Evolutionary conservation across 139 green algal species (phyloP), one percentile per base, ranked within the genome.

Genomic region (Haematococcus sp.): DNA sequence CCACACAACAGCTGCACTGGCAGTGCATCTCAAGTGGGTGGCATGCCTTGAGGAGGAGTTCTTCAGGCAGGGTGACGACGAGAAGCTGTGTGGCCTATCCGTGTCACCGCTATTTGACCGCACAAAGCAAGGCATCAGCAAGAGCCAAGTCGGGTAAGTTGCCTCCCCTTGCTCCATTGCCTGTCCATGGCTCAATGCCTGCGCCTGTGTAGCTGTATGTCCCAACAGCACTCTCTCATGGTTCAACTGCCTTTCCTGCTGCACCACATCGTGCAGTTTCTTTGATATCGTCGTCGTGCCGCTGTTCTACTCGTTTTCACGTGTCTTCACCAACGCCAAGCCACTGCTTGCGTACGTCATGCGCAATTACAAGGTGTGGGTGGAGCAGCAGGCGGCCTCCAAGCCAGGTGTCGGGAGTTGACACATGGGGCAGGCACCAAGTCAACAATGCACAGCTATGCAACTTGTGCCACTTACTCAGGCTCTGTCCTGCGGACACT

Each of bases 61-160:
- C 44, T 87, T 87, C 74, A 43, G 65, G 43, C 86, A 90, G 69
- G 86, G 86, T 9, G 86, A 90, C 66, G 31, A 67, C 7, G 86
- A 90, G 80, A 52, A 65, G 55, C 19, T 19, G 43, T 40, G 71
- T 30, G 35, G 67, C 46, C 61, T 87, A 73, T 58, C 75, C 1
- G 32, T 86, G 28, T 87, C 80, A 7, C 70, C 82, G 19, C 76
- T 90, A 1, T 87, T 88, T 61, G 82, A 90, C 76, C 69, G 86
- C n/a, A 46, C n/a, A 55, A 86, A 88, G 59, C 65, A 74, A 23
- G 85, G 85, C 54, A 76, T 90, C 52, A 85, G 75, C 60, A 88
- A 88, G 75, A 85, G 70, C 49, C 85, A 49, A 49, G 40, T 49
- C 7, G 40, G 40, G 40, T 49, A 49, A 49, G 40, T 11, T 19